These are phyloP conservation scores for Roridomyces roridus DNA, from an alignment of 768 basidiomycete species.

Conservation along the genomic window DNA sequence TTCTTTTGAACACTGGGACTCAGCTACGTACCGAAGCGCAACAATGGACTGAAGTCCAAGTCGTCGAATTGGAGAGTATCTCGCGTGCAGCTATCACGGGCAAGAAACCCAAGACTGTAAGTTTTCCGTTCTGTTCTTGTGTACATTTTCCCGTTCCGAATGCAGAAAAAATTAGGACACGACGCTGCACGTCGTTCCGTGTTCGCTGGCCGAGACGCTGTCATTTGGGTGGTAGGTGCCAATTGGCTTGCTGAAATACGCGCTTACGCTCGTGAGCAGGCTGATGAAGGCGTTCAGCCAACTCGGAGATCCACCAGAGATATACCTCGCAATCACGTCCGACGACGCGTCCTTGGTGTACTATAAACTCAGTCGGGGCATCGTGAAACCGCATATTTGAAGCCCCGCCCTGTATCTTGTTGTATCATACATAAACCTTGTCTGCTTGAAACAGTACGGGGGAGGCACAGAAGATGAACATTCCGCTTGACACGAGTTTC, in stretches of 20 bases:
- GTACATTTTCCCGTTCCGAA: too few relatives aligned
- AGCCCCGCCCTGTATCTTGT: too few relatives aligned
- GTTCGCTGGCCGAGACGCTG: slow-evolving; percentile 68
- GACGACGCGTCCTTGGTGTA: slow-evolving; percentile 86
- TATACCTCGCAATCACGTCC: slow-evolving; percentile 75
- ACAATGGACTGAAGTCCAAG: slow-evolving; percentile 69
- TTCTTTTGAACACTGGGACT: background rate
- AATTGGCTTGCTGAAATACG: background rate
- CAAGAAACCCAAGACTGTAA: slow-evolving; percentile 57
- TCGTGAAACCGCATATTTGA: slow-evolving; percentile 73
- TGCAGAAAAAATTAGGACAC: too few relatives aligned
- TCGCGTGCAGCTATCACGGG: slow-evolving; percentile 66
- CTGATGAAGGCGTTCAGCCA: slow-evolving; percentile 61
- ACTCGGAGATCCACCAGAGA: slow-evolving; percentile 50
- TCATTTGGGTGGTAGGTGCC: slow-evolving; percentile 63
- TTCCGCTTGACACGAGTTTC: too few relatives aligned
- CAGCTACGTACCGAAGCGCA: slow-evolving; percentile 54
- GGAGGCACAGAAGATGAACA: too few relatives aligned
- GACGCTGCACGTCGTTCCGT: slow-evolving; percentile 64
- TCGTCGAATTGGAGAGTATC: slow-evolving; percentile 64
- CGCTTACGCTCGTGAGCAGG: slow-evolving; percentile 46
- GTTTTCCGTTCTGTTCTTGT: slow-evolving; percentile 16
- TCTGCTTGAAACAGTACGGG: too few relatives aligned
- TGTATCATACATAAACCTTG: too few relatives aligned
- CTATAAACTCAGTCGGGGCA: slow-evolving; percentile 80